Conservation (phyloP, 495 filamentous ascomycete genomes). For the Penicillium mononematosum region DNA sequence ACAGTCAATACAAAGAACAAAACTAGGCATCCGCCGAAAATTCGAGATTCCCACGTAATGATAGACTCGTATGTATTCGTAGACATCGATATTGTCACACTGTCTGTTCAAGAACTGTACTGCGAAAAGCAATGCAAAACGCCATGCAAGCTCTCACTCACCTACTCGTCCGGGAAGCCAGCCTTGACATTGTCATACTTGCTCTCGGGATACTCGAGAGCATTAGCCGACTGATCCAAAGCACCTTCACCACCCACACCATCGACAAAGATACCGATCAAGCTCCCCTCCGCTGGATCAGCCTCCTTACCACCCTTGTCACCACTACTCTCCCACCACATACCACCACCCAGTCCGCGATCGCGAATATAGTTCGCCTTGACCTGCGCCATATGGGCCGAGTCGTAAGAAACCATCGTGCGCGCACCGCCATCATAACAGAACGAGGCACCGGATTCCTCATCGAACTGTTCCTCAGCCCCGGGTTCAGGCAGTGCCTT, state of each 20-base stretch:
- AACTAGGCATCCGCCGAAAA: slow-evolving; percentile 17
- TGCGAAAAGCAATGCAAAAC: not conserved
- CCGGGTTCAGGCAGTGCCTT: slow-evolving; percentile 57
- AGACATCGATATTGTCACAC: not conserved
- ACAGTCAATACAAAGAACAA: slow-evolving; percentile 24
- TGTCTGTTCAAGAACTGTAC: not conserved
- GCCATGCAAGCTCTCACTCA: not conserved
- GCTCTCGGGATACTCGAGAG: slow-evolving; percentile 65
- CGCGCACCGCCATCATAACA: slow-evolving; percentile 60
- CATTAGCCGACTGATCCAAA: slow-evolving; percentile 65
- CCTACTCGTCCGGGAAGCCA: slow-evolving; percentile 37
- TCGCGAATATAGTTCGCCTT: slow-evolving; percentile 69
- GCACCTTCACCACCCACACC: slow-evolving; percentile 44
- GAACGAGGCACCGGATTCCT: slow-evolving; percentile 59
- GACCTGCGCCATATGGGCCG: slow-evolving; percentile 50
- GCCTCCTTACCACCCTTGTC: slow-evolving; percentile 57
- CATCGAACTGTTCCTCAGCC: slow-evolving; percentile 39
- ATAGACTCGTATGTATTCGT: slow-evolving; percentile 9
- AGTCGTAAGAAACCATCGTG: slow-evolving; percentile 80
- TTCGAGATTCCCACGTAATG: slow-evolving; percentile 9
- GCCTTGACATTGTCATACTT: slow-evolving; percentile 76
- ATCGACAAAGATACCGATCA: slow-evolving; percentile 61
- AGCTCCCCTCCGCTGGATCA: slow-evolving; percentile 50
- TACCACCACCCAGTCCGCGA: slow-evolving; percentile 72
- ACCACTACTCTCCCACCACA: slow-evolving; percentile 93